Conservation (phyloP, 140 eudicot genomes). For the Cichorium intybus region DNA sequence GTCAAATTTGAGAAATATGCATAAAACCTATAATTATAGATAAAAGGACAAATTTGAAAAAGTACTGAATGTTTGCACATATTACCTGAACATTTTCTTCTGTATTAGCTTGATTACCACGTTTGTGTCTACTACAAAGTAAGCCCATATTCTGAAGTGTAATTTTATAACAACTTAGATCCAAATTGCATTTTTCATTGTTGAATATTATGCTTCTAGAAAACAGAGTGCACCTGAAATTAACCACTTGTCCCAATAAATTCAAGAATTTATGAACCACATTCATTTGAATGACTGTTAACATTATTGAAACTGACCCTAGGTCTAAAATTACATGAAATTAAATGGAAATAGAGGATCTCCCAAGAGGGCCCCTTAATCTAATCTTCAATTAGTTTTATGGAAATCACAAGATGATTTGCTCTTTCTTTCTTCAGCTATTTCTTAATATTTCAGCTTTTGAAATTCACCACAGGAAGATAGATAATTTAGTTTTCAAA, state of each 20-base stretch:
- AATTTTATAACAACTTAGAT: slow-evolving; percentile 30
- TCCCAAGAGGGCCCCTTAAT: not conserved
- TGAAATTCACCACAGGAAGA: slow-evolving; percentile 14
- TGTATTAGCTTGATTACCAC: slow-evolving; percentile 52
- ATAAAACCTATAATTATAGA: slow-evolving; percentile 9
- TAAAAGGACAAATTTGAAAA: not conserved
- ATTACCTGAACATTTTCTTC: slow-evolving; percentile 78
- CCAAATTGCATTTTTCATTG: slow-evolving; percentile 33
- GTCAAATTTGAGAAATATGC: not conserved
- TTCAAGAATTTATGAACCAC: not conserved
- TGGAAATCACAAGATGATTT: not conserved
- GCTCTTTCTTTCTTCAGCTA: not conserved
- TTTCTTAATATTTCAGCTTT: not conserved
- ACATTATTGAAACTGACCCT: not conserved
- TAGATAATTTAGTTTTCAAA: not conserved
- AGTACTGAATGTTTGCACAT: not conserved
- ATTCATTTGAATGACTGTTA: not conserved
- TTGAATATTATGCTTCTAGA: not conserved
- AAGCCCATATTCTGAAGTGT: slow-evolving; percentile 60
- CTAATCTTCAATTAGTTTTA: not conserved
- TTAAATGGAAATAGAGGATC: not conserved
- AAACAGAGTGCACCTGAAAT: slow-evolving; percentile 25
- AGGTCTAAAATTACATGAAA: not conserved
- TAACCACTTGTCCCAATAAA: not conserved
- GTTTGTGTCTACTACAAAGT: slow-evolving; percentile 80